These are phyloP conservation scores for Boletus rex-veris DNA, from an alignment of 768 basidiomycete genomes.

Conservation along the genomic window DNA sequence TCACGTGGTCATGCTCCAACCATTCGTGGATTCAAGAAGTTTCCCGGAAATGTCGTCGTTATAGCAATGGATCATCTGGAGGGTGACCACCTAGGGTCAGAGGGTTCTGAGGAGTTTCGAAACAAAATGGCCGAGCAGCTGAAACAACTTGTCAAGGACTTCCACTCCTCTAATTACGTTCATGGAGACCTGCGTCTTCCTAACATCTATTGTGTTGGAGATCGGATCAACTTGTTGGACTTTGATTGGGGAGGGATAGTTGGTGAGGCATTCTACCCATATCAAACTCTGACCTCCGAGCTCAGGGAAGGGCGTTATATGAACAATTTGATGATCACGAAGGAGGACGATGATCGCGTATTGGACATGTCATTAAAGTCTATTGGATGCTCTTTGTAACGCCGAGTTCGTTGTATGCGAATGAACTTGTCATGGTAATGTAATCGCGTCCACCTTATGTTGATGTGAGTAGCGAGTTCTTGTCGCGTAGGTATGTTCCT, in stretches of 20 bases:
- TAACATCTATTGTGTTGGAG: background rate
- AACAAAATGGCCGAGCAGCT: background rate
- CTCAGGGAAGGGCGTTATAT: background rate
- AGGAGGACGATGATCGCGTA: background rate
- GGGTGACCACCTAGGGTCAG: background rate
- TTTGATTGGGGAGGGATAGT: background rate
- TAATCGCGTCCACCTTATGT: no score
- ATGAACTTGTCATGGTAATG: no score
- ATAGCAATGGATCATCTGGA: background rate
- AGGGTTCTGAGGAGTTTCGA: background rate
- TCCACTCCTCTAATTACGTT: background rate
- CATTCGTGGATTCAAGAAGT: background rate
- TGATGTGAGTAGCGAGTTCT: constrained; percentile 19
- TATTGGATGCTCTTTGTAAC: no score
- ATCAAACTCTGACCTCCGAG: background rate
- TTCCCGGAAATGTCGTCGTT: background rate
- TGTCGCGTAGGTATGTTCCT: background rate
- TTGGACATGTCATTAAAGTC: background rate
- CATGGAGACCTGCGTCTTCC: background rate
- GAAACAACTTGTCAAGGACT: no score
- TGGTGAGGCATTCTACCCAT: background rate
- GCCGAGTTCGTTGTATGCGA: no score
- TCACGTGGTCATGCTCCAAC: no score
- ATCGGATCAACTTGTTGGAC: background rate
- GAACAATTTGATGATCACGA: background rate